Percentiles rank a stretch among this genome's conserved stretches.
phyloP scores from a whole-genome alignment of 331 rosid species.

The Acacia pycnantha region DNA sequence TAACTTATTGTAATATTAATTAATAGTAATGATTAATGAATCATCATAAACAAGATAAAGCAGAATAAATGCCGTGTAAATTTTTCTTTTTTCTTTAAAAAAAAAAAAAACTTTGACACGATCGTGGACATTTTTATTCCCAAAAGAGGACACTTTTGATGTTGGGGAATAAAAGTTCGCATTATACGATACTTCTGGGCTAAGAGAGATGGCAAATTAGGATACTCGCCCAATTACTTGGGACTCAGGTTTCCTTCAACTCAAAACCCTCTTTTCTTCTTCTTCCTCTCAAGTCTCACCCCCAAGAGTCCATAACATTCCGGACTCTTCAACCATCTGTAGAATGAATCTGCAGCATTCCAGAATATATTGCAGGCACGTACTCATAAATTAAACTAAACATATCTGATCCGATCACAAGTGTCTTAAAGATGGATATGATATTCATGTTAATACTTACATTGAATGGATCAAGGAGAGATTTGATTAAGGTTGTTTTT shows the following conservation, averaged over 20 bases:
- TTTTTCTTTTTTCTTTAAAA: background rate
- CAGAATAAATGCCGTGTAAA: background rate
- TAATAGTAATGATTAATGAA: background rate
- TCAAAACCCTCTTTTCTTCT: background rate
- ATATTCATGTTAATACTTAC: background rate
- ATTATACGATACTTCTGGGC: background rate
- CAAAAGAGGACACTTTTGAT: background rate
- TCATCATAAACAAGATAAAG: background rate
- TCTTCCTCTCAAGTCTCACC: background rate
- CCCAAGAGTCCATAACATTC: background rate
- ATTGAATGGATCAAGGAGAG: too few species aligned
- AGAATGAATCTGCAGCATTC: background rate
- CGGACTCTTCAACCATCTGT: background rate
- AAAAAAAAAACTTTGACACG: background rate
- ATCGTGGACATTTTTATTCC: background rate
- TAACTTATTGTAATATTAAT: background rate
- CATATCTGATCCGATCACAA: background rate
- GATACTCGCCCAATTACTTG: background rate
- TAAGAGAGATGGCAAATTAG: background rate
- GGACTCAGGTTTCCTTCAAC: background rate
- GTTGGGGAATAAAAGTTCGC: background rate
- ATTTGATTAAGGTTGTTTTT: too few species aligned
- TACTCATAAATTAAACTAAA: background rate
- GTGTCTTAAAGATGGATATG: background rate
- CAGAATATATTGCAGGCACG: background rate